A percentile compares a stretch with the other conserved stretches of the same genome.
These are phyloP conservation scores for Hygrophila difformis DNA, from an alignment of 257 asterid genomes.

Conservation along the genomic window DNA sequence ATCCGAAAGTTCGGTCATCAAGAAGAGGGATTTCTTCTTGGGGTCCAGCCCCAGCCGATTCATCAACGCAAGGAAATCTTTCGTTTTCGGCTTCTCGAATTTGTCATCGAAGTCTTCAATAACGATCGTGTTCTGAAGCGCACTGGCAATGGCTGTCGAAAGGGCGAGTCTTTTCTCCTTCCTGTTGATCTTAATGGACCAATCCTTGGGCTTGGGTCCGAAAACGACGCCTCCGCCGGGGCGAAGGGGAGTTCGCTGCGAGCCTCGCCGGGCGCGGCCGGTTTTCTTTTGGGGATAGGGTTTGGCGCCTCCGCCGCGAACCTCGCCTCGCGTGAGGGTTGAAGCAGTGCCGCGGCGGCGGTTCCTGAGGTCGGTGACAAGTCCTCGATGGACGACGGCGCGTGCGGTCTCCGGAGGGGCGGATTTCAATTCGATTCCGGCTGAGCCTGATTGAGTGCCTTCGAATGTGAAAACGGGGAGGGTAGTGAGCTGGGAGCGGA, in stretches of 20 bases:
- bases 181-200: slow-evolving; percentile 80
- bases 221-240: slow-evolving; percentile 95
- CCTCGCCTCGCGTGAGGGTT: slow-evolving; percentile 90
- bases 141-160: slow-evolving; percentile 83
- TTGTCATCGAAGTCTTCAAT: slow-evolving; percentile 73
- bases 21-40: slow-evolving; percentile 63
- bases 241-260: slow-evolving; percentile 80
- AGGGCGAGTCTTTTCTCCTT: slow-evolving; percentile 85
- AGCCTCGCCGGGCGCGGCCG: slow-evolving; percentile 88
- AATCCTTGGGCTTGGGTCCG: slow-evolving; percentile 93
- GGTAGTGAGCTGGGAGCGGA: slow-evolving; percentile 49
- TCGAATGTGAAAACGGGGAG: slow-evolving; percentile 82
- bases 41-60: slow-evolving; percentile 82
- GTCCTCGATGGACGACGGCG: slow-evolving; percentile 94
- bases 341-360: slow-evolving; percentile 95
- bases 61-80: slow-evolving; percentile 70
- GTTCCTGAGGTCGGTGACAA: slow-evolving; percentile 83
- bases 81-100: slow-evolving; percentile 84
- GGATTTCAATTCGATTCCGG: slow-evolving; percentile 63
- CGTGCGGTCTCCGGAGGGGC: slow-evolving; percentile 88
- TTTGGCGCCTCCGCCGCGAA: slow-evolving; percentile 81
- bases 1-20: slow-evolving; percentile 72
- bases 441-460: slow-evolving; percentile 66
- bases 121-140: slow-evolving; percentile 55
- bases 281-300: slow-evolving; percentile 90